Evolutionary conservation across 768 basidiomycete species (phyloP), one percentile per base, ranked within the genome.

Genomic region (Auriculariales sp.): DNA sequence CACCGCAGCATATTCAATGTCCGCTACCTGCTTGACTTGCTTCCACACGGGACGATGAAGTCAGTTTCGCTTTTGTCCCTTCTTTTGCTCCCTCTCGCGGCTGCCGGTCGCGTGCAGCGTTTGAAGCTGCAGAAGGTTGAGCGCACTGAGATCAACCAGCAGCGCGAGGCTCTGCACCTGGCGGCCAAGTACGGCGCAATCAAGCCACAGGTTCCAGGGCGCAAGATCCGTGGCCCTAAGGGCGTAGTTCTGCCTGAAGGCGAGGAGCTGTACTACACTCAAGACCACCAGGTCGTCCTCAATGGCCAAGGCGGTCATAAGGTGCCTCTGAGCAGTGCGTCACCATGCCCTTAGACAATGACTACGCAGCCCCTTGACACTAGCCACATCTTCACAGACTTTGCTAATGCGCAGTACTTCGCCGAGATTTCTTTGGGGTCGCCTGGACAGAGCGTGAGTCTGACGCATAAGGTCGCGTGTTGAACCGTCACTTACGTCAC

Each of bases 341-440:
- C 28, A 29, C 28, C 4, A n/a, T 28, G 34, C 56, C 4, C 28
- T 39, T 31, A 35, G 22, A 28, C 25, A 27, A n/a, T 0, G 35
- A 34, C 32, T 9, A 50, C 46, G 28, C 35, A 12, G 33, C n/a
- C 25, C 47, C 31, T 46, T 46, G 52, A 42, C 53, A 33, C 55
- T 29, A 3, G 19, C 47, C 48, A 19, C 36, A 49, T 19, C 15
- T 50, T 11, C 36, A 12, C 56, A 95, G 93, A 97, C 72, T 98
- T 89, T 69, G 80, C 93, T 81, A 98, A 98, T 63, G 93, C 95
- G 30, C 93, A 99, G 64, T 98, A 99, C 68, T 99, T 76, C 62
- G 75, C 91, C 17, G 85, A 91, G 54, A 94, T 98, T 53, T 61
- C 71, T 1, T 63, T 97, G 49, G 94, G 94, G 14, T 74, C 71